Base-by-base conservation (phyloP, 2,329 filamentous ascomycete species). In the Colletotrichum sublineola region DNA sequence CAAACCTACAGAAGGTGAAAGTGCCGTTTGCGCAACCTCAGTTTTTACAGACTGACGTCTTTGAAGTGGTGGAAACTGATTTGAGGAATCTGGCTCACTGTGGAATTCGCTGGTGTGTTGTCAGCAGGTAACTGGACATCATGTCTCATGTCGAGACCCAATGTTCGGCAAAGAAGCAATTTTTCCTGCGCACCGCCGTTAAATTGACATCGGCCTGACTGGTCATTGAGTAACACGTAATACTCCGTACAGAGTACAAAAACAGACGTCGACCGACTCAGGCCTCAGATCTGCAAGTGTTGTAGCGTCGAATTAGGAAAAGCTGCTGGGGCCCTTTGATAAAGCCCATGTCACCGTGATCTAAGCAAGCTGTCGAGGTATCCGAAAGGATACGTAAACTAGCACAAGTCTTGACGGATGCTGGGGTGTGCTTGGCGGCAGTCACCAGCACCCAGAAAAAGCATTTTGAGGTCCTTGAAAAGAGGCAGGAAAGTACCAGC, bases 141-240 rank as follows among this genome's bases (percentile, higher is more conserved):
- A 64, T 72, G 69, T 72, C 65, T 69, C 67, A 64, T 56, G 29
- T 42, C n/a, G 61, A 60, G 66, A 70, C 60, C 46, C 50, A 18
- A 48, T 63, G 53, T 69, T 72, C 61, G 53, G 36, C 67, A 42
- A 58, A 69, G 46, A 65, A 72, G 70, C 55, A 56, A 69, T 44
- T 57, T 7, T 56, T 57, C 48, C 15, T 8, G 61, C 50, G 24
- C 46, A 53, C 24, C 24, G 24, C 33, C 44, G 44, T 40, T 46
- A 42, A 3, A 69, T 63, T 58, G 65, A 58, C 63, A 44, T 68
- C 48, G 33, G 33, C 24, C 9, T 40, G 33, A 15, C 24, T 50
- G 44, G 33, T 14, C 44, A n/a, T 36, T 18, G 44, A 38, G 60
- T 48, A 36, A 60, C 31, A 44, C 60, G 46, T 40, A 50, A 57